Evolutionary conservation across 139 green algal species (phyloP), one percentile per base, ranked within the genome.

Genomic region (Mychonastes homosphaera): DNA sequence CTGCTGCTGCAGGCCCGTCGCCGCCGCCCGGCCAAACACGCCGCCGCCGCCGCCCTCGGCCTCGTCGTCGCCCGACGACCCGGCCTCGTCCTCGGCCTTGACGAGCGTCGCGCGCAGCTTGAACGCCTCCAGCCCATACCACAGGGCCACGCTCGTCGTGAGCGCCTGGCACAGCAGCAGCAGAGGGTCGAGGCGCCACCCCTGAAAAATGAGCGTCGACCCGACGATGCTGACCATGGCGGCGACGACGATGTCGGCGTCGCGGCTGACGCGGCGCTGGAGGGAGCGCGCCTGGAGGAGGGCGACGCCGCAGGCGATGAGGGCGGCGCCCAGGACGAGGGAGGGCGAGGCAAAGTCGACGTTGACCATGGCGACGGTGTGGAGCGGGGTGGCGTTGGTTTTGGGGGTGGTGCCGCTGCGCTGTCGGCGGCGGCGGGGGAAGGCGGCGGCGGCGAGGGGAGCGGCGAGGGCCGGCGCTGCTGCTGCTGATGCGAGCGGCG

Each of bases 181-280:
- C 41, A 86, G 62, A 0, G 79, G 79, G 68, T 86, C 79, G 43
- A 86, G 53, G 56, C 79, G 64, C 79, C 79, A 86, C 38, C 79
- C 79, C 59, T 86, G 79, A 55, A 86, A 86, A 35, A 86, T 78
- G n/a, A 86, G 69, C n/a, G 73, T 80, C 60, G 63, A 72, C 51
- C 79, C 79, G 19, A 82, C 74, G 21, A 86, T 80, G 35, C 55
- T 72, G 10, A 83, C 70, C 75, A 83, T 77, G 18, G 79, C 75
- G 26, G 79, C 75, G 15, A 86, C 67, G 8, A 86, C 70, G 41
- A 86, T 80, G 65, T 86, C 79, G 13, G 67, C 72, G 45, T 86
- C 79, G 3, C 75, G 63, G 0, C 73, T 82, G 13, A 86, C 53
- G 34, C 67, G 45, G 10, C 62, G 72, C 50, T 82, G 71, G 47